phyloP scores from a whole-genome alignment of 495 filamentous ascomycete genomes.

The Bacidia gigantensis region DNA sequence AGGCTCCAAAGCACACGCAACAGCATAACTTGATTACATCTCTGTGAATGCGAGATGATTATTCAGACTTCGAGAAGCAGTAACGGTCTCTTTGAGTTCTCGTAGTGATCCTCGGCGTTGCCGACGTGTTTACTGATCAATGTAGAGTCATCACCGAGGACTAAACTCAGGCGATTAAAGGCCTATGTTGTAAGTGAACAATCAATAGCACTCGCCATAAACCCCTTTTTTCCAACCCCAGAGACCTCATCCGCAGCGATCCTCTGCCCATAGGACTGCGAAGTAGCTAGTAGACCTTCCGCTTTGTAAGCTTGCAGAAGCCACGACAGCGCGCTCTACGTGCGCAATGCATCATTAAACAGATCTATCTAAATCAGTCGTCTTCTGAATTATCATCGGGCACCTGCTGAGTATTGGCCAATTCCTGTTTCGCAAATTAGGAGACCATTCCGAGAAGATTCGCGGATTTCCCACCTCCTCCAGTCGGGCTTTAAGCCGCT shows the following conservation, averaged over 20 bases:
- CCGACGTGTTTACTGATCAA: background rate
- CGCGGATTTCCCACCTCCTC: conserved; percentile 39
- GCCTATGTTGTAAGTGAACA: too few relatives aligned
- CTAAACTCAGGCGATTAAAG: too few relatives aligned
- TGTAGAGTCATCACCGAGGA: background rate
- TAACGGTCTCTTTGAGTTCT: too few relatives aligned
- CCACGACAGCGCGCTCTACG: too few relatives aligned
- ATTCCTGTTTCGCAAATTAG: conserved; percentile 25
- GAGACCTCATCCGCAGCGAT: too few relatives aligned
- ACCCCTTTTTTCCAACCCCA: too few relatives aligned
- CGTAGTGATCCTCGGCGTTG: background rate
- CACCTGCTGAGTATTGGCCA: conserved; percentile 41
- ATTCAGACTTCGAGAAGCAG: background rate
- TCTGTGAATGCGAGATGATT: background rate
- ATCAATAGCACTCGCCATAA: too few relatives aligned
- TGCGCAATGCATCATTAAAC: too few relatives aligned
- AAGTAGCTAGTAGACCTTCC: too few relatives aligned
- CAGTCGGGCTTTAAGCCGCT: conserved; percentile 42
- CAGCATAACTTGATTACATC: background rate
- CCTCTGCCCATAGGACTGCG: too few relatives aligned
- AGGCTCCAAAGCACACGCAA: background rate
- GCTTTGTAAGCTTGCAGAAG: too few relatives aligned
- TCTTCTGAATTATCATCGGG: conserved; percentile 29
- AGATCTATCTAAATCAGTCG: conserved; percentile 1
- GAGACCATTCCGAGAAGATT: background rate